Evolutionary conservation across 2,329 filamentous ascomycete genomes (phyloP).

Genomic region (Scytalidium lignicola): DNA sequence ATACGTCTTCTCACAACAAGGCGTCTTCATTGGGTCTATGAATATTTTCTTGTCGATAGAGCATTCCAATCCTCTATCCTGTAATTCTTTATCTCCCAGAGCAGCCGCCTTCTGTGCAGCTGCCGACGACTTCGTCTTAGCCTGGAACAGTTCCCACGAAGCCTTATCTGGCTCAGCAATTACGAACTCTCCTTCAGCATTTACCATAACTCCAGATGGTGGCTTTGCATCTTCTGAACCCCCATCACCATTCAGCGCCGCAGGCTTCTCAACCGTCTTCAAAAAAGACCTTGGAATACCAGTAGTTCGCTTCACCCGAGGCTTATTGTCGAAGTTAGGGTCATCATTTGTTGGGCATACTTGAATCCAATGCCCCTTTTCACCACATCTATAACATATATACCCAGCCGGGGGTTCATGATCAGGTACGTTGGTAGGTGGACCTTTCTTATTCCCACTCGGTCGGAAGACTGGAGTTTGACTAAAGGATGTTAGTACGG

Average conservation of each 20-base stretch:
- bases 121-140: slow-evolving; percentile 82
- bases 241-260: slow-evolving; percentile 66
- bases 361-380: slow-evolving; percentile 99
- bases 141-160: slow-evolving; percentile 95
- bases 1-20: slow-evolving; percentile 96
- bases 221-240: slow-evolving; percentile 76
- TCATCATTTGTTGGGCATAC: slow-evolving; percentile 98
- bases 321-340: slow-evolving; percentile 88
- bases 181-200: slow-evolving; percentile 95
- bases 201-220: slow-evolving; percentile 90
- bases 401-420: slow-evolving; percentile 92
- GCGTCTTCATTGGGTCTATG: slow-evolving; percentile 97
- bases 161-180: slow-evolving; percentile 93
- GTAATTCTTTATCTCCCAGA: slow-evolving; percentile 77
- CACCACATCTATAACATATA: slow-evolving; percentile 91
- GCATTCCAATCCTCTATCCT: slow-evolving; percentile 86
- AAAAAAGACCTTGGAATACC: slow-evolving; percentile 94
- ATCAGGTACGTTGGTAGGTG: slow-evolving; percentile 71
- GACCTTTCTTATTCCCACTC: slow-evolving; percentile 52
- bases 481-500: slow-evolving; percentile 36
- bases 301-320: slow-evolving; percentile 91
- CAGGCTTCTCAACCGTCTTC: slow-evolving; percentile 90
- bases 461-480: slow-evolving; percentile 59
- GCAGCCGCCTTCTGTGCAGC: slow-evolving; percentile 74
- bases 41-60: slow-evolving; percentile 97